Conservation (phyloP, 345 rosid species). For the Hirschfeldia incana region DNA sequence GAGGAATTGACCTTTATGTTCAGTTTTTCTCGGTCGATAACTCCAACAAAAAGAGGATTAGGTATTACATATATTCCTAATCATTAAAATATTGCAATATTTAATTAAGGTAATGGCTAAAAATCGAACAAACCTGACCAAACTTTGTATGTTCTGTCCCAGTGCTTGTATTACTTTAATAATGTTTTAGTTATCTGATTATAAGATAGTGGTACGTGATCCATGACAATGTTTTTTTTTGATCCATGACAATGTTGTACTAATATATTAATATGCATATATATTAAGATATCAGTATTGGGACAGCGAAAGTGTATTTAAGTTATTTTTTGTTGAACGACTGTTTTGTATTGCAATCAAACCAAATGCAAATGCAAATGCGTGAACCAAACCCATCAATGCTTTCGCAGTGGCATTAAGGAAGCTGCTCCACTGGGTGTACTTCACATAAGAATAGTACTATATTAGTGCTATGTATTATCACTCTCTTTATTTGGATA, state of each 20-base stretch:
- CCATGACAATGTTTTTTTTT: slow-evolving; percentile 25
- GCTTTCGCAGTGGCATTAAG: slow-evolving; percentile 31
- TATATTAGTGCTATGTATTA: not conserved
- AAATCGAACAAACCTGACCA: slow-evolving; percentile 39
- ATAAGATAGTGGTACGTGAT: slow-evolving; percentile 30
- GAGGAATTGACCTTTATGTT: slow-evolving; percentile 16
- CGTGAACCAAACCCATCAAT: slow-evolving; percentile 35
- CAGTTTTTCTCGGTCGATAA: slow-evolving; percentile 24
- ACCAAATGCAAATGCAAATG: slow-evolving; percentile 26
- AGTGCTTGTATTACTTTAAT: slow-evolving; percentile 5
- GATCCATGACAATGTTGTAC: slow-evolving; percentile 34
- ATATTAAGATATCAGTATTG: not conserved
- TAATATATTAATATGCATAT: not conserved
- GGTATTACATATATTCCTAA: slow-evolving; percentile 25
- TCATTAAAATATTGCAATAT: not conserved
- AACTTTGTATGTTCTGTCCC: slow-evolving; percentile 32
- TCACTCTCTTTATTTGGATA: not conserved
- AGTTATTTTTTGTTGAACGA: not conserved
- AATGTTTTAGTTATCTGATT: slow-evolving; percentile 7
- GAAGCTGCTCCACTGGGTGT: slow-evolving; percentile 25
- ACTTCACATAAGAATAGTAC: not conserved
- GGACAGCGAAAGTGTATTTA: not conserved
- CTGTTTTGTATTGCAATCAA: slow-evolving; percentile 15
- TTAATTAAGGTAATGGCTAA: slow-evolving; percentile 5
- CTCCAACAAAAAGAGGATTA: slow-evolving; percentile 33